Evolutionary conservation across 805 yeast genomes (phyloP).

Genomic region (Tetrapisispora iriomotensis): DNA sequence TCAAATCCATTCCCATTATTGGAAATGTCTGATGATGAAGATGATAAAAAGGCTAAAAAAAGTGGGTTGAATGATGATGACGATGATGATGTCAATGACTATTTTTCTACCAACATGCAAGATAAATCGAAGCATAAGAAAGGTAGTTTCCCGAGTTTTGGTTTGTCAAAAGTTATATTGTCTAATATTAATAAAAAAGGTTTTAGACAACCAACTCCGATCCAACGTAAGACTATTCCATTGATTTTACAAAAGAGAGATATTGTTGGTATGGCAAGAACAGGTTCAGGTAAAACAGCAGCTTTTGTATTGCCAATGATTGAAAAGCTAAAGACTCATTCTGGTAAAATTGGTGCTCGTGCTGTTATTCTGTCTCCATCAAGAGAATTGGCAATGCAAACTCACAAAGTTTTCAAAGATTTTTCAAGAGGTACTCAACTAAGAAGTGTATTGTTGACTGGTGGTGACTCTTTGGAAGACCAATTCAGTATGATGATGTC

Average conservation of each 20-base stretch:
- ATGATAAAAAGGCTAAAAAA: constrained; percentile 19
- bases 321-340: constrained; percentile 73
- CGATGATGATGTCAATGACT: constrained; percentile 40
- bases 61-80: constrained; percentile 32
- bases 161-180: constrained; percentile 63
- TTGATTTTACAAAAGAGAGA: constrained; percentile 78
- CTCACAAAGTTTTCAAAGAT: constrained; percentile 79
- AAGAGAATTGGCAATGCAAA: constrained; percentile 92
- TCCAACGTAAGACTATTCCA: constrained; percentile 93
- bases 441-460: constrained; percentile 72
- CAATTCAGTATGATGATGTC: constrained; percentile 88
- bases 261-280: constrained; percentile 98
- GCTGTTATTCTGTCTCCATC: constrained; percentile 89
- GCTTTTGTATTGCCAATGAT: constrained; percentile 88
- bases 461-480: constrained; percentile 98
- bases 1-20: constrained; percentile 36
- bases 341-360: constrained; percentile 80
- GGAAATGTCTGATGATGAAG: constrained; percentile 46
- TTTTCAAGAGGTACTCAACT: constrained; percentile 77
- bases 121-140: constrained; percentile 35
- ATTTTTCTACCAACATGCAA: constrained; percentile 25
- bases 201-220: constrained; percentile 92
- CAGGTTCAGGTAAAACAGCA: constrained; percentile 98
- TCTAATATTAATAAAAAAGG: constrained; percentile 75
- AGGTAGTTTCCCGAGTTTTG: constrained; percentile 86